Evolutionary conservation across 1,284 basidiomycete genomes (phyloP), one percentile per base, ranked within the genome.

Genomic region (Anthracocystis setariae): DNA sequence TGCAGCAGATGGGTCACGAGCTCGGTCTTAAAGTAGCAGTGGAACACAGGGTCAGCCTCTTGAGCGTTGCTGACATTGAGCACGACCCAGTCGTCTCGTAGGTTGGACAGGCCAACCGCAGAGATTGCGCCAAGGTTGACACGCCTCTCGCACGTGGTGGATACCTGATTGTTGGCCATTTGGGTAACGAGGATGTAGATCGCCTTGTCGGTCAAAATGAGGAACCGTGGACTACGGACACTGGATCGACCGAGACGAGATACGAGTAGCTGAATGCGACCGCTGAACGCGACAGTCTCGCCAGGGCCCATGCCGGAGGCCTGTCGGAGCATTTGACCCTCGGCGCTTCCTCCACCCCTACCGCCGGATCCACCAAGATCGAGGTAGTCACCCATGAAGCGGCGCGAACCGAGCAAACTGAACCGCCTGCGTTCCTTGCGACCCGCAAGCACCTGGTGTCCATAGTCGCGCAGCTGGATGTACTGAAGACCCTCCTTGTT

Each of bases 331-430:
- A 94, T 89, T 78, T 90, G 88, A 0, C 94, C 94, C 23, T 94
- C 85, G 0, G 92, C 84, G 82, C 90, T 74, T 44, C 72, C 72
- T 33, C 77, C 73, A 21, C 69, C 91, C 76, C 90, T 89, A 39
- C 66, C 66, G 43, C 44, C 50, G 3, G 90, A 90, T 25, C 77
- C 79, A 49, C 92, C 93, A 35, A 98, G 85, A 80, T 94, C 92
- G 38, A 99, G 88, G 84, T 99, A 99, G 84, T 99, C 96, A 17
- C 96, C 96, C 88, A 92, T 89, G 83, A 96, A 99, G 65, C 93
- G 90, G 51, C 96, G 89, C 86, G 94, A 94, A 57, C 95, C 92
- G 64, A 98, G 87, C 73, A 98, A 85, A 87, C 92, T 94, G 85
- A 92, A 98, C 39, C 95, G 86, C 59, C 96, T 87, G 40, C 96